Percentiles rank a stretch among this genome's conserved stretches.
These are phyloP conservation scores for Diaporthe destruens DNA, from an alignment of 2,329 filamentous ascomycete genomes.

Conservation along the genomic window DNA sequence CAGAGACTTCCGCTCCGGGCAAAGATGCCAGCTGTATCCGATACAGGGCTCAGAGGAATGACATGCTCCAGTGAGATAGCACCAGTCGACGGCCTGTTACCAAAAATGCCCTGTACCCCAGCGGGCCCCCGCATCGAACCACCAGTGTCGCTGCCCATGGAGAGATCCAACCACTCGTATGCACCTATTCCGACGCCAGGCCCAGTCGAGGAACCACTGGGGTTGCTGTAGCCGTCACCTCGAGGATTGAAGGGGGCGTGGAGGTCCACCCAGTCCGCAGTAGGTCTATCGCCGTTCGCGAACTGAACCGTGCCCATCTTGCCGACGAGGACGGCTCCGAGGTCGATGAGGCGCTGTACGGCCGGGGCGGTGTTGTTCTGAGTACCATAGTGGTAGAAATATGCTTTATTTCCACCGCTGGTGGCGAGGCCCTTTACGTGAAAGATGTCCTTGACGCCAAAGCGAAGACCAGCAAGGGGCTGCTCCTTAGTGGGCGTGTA, in stretches of 20 bases:
- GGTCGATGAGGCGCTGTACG: conserved; percentile 69
- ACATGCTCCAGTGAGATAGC: conserved; percentile 56
- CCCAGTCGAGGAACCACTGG: conserved; percentile 60
- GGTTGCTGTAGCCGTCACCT: conserved; percentile 61
- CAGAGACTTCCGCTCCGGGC: conserved; percentile 52
- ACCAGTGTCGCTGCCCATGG: conserved; percentile 59
- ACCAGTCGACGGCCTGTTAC: conserved; percentile 58
- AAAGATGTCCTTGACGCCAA: conserved; percentile 74
- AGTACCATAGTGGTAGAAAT: conserved; percentile 65
- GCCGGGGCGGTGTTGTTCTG: conserved; percentile 61
- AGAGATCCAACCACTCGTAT: conserved; percentile 61
- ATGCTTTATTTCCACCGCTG: conserved; percentile 69
- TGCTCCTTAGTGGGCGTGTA: conserved; percentile 64
- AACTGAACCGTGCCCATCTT: conserved; percentile 63
- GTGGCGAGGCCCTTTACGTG: conserved; percentile 62
- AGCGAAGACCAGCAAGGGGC: conserved; percentile 70
- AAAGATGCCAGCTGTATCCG: conserved; percentile 61
- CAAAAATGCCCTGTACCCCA: conserved; percentile 57
- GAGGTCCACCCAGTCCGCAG: conserved; percentile 61
- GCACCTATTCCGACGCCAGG: conserved; percentile 54
- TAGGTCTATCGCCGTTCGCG: conserved; percentile 58
- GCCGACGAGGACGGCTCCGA: conserved; percentile 66
- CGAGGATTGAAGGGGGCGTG: conserved; percentile 59
- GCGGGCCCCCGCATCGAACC: conserved; percentile 61
- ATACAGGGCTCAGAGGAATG: conserved; percentile 55